These are phyloP conservation scores for Penicillium janthinellum DNA, from an alignment of 2,329 filamentous ascomycete genomes.

Conservation along the genomic window DNA sequence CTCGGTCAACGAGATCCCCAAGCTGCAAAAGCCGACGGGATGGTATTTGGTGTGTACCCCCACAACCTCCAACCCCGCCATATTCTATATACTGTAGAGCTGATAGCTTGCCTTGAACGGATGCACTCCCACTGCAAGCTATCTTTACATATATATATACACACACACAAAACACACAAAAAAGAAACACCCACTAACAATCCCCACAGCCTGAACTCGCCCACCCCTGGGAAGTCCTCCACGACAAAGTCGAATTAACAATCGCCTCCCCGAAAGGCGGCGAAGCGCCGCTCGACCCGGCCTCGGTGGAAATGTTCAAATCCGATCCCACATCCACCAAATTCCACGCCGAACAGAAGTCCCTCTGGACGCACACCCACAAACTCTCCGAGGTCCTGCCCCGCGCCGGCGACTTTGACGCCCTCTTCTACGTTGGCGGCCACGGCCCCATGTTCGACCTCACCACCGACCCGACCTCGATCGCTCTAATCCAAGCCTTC, in stretches of 20 bases:
- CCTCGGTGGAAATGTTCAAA: slow-evolving; percentile 58
- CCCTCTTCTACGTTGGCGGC: slow-evolving; percentile 62
- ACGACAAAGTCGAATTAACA: slow-evolving; percentile 56
- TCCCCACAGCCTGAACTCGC: slow-evolving; percentile 57
- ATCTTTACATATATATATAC: too few relatives aligned
- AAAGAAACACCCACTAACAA: too few relatives aligned
- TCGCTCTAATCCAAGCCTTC: slow-evolving; percentile 51
- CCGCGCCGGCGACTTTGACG: slow-evolving; percentile 63
- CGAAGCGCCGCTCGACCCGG: slow-evolving; percentile 62
- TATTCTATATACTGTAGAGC: background rate
- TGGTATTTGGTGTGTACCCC: slow-evolving; percentile 64
- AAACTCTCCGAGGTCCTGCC: slow-evolving; percentile 60
- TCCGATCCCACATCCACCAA: slow-evolving; percentile 54
- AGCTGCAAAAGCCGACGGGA: slow-evolving; percentile 58
- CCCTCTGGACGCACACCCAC: slow-evolving; percentile 65
- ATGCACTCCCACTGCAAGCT: background rate
- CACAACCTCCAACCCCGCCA: background rate
- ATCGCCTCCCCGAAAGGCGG: slow-evolving; percentile 66
- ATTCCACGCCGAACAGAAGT: slow-evolving; percentile 59
- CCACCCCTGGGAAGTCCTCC: slow-evolving; percentile 64
- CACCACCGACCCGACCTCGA: slow-evolving; percentile 43
- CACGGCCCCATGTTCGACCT: slow-evolving; percentile 60
- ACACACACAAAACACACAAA: too few relatives aligned
- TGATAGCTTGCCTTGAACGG: too few relatives aligned
- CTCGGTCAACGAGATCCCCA: slow-evolving; percentile 55